These are phyloP conservation scores for Angomonas ambiguus DNA, from an alignment of 208 protist genomes.

Conservation along the genomic window DNA sequence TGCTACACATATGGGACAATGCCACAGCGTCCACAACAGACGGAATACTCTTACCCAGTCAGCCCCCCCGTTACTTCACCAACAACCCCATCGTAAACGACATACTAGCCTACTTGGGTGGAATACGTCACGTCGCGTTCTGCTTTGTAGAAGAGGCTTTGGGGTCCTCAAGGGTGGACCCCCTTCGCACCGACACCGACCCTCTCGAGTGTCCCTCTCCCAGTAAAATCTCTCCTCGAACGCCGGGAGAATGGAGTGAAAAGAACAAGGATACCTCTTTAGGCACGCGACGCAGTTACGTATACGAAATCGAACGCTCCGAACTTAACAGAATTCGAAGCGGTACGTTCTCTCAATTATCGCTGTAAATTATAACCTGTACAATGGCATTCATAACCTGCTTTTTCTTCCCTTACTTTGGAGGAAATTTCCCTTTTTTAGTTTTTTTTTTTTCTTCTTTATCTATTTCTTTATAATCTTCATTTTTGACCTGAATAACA, in stretches of 20 bases:
- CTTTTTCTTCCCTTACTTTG: background rate
- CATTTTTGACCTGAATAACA: background rate
- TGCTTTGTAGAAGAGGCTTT: background rate
- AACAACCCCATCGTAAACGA: conserved; percentile 17
- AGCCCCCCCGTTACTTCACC: conserved; percentile 8
- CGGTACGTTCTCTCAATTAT: background rate
- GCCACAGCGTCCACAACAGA: background rate
- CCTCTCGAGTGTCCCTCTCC: background rate
- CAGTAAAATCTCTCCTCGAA: too few relatives aligned
- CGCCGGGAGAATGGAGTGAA: too few relatives aligned
- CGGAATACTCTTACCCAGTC: background rate
- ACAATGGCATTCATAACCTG: background rate
- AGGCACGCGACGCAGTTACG: too few relatives aligned
- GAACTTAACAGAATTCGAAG: background rate
- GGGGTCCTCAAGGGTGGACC: background rate
- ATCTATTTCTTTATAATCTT: background rate
- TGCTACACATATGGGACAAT: background rate
- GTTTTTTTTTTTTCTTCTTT: background rate
- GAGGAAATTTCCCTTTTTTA: background rate
- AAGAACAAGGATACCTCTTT: too few relatives aligned
- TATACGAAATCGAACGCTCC: background rate
- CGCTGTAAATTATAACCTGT: background rate
- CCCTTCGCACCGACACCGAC: background rate
- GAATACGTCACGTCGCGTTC: conserved; percentile 14
- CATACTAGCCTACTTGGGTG: conserved; percentile 20